These are phyloP conservation scores for Annulohypoxylon truncatum DNA, from an alignment of 2,329 filamentous ascomycete species.

Conservation along the genomic window DNA sequence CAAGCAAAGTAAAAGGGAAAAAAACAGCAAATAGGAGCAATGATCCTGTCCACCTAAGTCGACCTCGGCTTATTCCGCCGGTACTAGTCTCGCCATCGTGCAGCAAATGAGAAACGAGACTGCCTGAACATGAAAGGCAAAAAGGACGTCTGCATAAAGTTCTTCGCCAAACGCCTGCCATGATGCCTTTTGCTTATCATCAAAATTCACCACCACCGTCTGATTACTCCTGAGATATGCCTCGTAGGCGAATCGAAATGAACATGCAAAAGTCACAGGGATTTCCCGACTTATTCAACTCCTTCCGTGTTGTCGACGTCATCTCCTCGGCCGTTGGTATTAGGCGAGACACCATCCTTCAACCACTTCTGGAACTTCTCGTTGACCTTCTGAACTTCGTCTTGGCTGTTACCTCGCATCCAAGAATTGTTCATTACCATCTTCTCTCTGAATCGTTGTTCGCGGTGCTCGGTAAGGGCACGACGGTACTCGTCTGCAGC, in stretches of 20 bases:
- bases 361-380: conserved; percentile 69
- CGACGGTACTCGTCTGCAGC: conserved; percentile 71
- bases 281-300: conserved; percentile 28
- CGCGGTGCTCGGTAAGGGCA: conserved; percentile 69
- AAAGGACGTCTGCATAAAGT: background rate
- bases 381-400: conserved; percentile 80
- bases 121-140: background rate
- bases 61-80: background rate
- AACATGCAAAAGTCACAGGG: background rate
- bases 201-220: conserved; percentile 17
- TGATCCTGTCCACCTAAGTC: background rate
- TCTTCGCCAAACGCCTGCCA: conserved; percentile 30
- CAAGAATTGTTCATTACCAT: conserved; percentile 84
- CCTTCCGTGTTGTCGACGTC: conserved; percentile 40
- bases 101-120: background rate
- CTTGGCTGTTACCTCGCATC: conserved; percentile 81
- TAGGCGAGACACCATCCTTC: conserved; percentile 60
- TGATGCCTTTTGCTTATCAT: conserved; percentile 31
- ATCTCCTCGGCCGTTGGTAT: conserved; percentile 47
- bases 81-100: background rate
- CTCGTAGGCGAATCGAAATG: background rate
- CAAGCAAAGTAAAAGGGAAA: background rate
- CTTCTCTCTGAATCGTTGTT: conserved; percentile 80
- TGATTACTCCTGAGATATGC: conserved; percentile 6
- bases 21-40: background rate